These are phyloP conservation scores for Tremella mesenterica DNA, from an alignment of 768 basidiomycete genomes.

Conservation along the genomic window DNA sequence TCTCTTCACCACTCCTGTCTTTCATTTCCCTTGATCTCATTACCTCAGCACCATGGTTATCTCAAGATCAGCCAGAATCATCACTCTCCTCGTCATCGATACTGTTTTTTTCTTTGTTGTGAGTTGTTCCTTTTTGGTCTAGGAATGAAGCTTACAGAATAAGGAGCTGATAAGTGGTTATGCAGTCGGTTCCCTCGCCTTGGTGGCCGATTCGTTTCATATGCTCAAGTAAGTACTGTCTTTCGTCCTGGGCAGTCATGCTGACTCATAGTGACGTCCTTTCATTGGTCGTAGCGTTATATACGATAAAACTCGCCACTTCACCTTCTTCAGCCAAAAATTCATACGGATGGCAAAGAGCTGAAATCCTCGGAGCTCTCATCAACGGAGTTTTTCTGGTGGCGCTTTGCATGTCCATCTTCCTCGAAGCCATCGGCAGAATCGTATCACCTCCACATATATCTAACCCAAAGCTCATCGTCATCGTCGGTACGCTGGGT, in stretches of 20 bases:
- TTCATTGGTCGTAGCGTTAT: conserved; percentile 88
- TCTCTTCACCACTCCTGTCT: no score
- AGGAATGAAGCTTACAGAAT: conserved; percentile 1
- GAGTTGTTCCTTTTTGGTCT: conserved; percentile 49
- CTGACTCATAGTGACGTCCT: conserved; percentile 70
- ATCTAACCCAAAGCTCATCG: conserved; percentile 74
- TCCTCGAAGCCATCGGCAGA: conserved; percentile 79
- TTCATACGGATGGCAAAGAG: conserved; percentile 98
- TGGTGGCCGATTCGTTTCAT: conserved; percentile 95
- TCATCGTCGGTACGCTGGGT: conserved; percentile 81
- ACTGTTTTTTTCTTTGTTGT: conserved; percentile 52
- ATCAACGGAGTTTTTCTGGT: conserved; percentile 95
- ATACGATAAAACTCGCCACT: conserved; percentile 64
- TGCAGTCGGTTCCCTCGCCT: conserved; percentile 88
- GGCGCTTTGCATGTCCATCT: conserved; percentile 92
- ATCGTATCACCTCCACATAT: conserved; percentile 83
- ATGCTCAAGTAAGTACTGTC: conserved; percentile 76
- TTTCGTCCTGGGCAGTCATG: conserved; percentile 10
- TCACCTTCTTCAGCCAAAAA: conserved; percentile 53
- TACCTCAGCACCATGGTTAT: conserved; percentile 18
- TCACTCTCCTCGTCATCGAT: conserved; percentile 72
- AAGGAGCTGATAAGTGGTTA: conserved; percentile 56
- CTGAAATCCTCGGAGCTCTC: conserved; percentile 88
- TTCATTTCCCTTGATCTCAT: no score
- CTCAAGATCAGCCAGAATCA: conserved; percentile 39